Evolutionary conservation across 768 basidiomycete genomes (phyloP).

Genomic region (Coprinopsis strossmayeri): DNA sequence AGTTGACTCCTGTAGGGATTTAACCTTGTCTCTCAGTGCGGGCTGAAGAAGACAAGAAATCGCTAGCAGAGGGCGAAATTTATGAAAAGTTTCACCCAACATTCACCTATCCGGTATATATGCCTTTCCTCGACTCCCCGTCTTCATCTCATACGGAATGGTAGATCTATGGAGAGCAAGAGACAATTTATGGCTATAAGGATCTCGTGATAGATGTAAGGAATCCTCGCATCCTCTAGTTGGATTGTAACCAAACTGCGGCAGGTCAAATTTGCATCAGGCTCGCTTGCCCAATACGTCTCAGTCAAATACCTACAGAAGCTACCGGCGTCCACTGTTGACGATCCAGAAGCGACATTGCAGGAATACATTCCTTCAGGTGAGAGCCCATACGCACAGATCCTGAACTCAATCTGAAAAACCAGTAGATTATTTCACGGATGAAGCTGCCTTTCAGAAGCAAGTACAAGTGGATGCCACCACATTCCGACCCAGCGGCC

Average conservation of each 20-base stretch:
- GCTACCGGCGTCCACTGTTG: slow-evolving; percentile 65
- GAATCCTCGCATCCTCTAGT: slow-evolving; percentile 2
- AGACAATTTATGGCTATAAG: slow-evolving; percentile 93
- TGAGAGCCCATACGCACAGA: slow-evolving; percentile 20
- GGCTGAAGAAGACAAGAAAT: slow-evolving; percentile 56
- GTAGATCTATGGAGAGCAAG: slow-evolving; percentile 92
- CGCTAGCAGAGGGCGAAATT: slow-evolving; percentile 47
- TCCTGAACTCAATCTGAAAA: too few relatives aligned
- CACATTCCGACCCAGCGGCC: slow-evolving; percentile 71
- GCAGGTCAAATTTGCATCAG: slow-evolving; percentile 83
- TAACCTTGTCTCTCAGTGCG: slow-evolving; percentile 44
- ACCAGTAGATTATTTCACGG: slow-evolving; percentile 60
- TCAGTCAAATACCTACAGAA: slow-evolving; percentile 60
- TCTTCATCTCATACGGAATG: not conserved
- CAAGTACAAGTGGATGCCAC: slow-evolving; percentile 74
- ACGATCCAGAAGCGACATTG: slow-evolving; percentile 80
- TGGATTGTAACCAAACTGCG: not conserved
- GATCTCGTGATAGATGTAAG: slow-evolving; percentile 79
- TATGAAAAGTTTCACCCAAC: slow-evolving; percentile 71
- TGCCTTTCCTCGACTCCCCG: not conserved
- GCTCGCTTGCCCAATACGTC: slow-evolving; percentile 75
- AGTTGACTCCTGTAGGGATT: not conserved
- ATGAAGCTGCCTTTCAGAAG: slow-evolving; percentile 58
- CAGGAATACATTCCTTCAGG: slow-evolving; percentile 73
- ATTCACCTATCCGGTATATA: slow-evolving; percentile 88